These are phyloP conservation scores for Lignosus rhinocerotis DNA, from an alignment of 1,284 basidiomycete species.

Conservation along the genomic window DNA sequence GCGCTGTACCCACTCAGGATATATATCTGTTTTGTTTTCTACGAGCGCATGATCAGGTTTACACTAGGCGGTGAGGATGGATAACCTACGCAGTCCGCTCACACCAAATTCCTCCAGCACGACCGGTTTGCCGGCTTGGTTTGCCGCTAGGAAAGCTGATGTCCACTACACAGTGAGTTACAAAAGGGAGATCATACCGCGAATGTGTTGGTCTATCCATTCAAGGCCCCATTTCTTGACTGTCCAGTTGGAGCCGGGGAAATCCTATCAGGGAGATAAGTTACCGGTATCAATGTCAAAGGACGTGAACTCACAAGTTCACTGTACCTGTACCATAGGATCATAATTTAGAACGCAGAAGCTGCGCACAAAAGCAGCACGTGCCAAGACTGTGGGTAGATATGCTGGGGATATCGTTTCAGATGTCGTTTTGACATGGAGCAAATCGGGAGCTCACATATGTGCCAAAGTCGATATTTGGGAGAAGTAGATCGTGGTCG, in stretches of 20 bases:
- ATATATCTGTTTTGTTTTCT: constrained; percentile 54
- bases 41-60: not conserved
- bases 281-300: not conserved
- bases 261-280: constrained; percentile 35
- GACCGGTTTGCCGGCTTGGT: constrained; percentile 50
- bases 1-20: constrained; percentile 50
- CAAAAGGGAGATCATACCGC: constrained; percentile 32
- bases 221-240: constrained; percentile 49
- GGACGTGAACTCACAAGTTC: constrained; percentile 28
- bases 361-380: not conserved
- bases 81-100: constrained; percentile 38
- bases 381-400: constrained; percentile 55
- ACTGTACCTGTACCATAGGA: constrained; percentile 27
- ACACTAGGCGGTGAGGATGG: too few species aligned
- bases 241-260: constrained; percentile 52
- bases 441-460: constrained; percentile 41
- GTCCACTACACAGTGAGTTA: not conserved
- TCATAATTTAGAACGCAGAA: not conserved
- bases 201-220: constrained; percentile 53
- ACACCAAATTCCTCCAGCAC: constrained; percentile 60
- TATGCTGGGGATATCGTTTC: constrained; percentile 38
- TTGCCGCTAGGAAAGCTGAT: constrained; percentile 40
- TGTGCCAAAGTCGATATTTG: constrained; percentile 57
- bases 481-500: constrained; percentile 45
- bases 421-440: not conserved